phyloP scores from a whole-genome alignment of 441 rosid genomes.

The Mallotus japonicus region DNA sequence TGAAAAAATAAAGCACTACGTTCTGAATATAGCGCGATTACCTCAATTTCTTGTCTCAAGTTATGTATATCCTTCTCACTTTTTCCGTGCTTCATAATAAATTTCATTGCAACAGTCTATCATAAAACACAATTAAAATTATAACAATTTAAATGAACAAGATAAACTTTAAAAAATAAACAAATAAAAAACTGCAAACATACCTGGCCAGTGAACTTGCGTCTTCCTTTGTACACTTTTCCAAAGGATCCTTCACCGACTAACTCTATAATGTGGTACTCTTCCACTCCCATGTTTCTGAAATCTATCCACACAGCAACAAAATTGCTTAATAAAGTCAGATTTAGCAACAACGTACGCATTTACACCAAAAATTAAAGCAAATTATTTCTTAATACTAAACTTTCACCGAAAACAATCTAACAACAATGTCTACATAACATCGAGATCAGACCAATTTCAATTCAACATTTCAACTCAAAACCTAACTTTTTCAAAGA shows the following conservation, averaged over 20 bases:
- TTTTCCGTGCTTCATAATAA: constrained; percentile 94
- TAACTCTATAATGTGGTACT: constrained; percentile 90
- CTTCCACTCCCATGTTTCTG: constrained; percentile 66
- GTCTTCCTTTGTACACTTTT: constrained; percentile 88
- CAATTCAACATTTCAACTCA: no score
- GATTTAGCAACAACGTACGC: background rate
- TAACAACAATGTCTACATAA: no score
- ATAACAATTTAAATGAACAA: background rate
- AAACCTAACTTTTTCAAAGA: no score
- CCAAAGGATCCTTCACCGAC: constrained; percentile 98
- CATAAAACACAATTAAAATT: constrained; percentile 20
- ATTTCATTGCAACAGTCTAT: constrained; percentile 98
- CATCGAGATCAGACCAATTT: no score
- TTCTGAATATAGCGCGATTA: constrained; percentile 13
- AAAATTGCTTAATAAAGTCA: background rate
- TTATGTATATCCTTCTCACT: constrained; percentile 90
- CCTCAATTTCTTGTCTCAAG: constrained; percentile 97
- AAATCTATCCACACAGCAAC: no score
- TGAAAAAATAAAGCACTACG: background rate
- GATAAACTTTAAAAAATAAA: background rate
- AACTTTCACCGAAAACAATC: background rate
- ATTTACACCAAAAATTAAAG: background rate
- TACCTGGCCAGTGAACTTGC: constrained; percentile 88
- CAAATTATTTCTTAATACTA: background rate
- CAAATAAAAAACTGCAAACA: background rate